Base-by-base conservation (phyloP, 179 eudicot species). In the Carnegiea gigantea region DNA sequence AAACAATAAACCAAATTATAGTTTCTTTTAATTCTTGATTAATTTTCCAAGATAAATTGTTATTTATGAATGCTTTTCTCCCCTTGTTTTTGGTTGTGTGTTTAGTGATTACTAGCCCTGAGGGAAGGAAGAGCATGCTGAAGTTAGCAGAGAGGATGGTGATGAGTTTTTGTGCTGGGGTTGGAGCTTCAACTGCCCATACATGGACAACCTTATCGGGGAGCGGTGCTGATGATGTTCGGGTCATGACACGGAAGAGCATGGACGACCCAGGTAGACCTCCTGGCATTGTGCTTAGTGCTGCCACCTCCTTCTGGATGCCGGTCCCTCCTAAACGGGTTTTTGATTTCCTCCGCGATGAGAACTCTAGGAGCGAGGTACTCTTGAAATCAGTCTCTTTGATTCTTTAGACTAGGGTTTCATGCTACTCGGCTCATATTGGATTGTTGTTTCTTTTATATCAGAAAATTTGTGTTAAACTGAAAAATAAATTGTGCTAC, bases 141-240 rank as follows among this genome's bases (percentile, higher is more conserved):
- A 87, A 89, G 84, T 85, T 90, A 40, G 93, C 91, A 14, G 91
- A 90, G 26, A 87, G 93, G 53, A 90, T 90, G 93, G 89, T 87
- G 2, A 78, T 88, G 44, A 90, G 89, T 85, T 90, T 89, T 65
- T 87, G 93, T 77, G 83, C 90, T 13, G 93, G 93, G 2, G 93
- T 89, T n/a, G 88, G 93, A 49, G 93, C 90, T 20, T 87, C 93
- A 2, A 87, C 90, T 5, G 88, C 90, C 2, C 91, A 90, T 65
- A 90, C 90, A 43, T 88, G 91, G 92, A 89, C 90, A 15, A 86
- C 89, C 9, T 62, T 90, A 23, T 83, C 90, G 0, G 88, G 90
- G 0, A 90, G 86, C 33, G 90, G 89, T 0, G 90, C 89, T 33
- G 91, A 90, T 43, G 91, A 87, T 76, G 93, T 89, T 62, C 84